Percentiles rank a stretch among this genome's conserved stretches.
phyloP scores from a whole-genome alignment of 176 grass and related monocot species.

The Calamus simplicifolius region DNA sequence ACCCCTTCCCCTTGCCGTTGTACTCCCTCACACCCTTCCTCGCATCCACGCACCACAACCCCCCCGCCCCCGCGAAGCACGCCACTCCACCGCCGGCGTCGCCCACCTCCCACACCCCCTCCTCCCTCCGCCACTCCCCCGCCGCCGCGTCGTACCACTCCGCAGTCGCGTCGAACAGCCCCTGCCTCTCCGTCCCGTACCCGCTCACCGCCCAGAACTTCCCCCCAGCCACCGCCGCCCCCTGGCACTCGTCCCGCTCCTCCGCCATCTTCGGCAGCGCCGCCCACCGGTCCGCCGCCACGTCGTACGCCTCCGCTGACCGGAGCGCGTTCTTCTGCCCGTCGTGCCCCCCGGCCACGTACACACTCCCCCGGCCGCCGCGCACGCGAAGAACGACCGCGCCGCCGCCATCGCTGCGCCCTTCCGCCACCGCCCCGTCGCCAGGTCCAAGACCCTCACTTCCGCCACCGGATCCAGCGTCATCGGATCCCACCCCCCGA shows the following conservation, averaged over 20 bases:
- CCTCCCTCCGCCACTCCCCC: conserved; percentile 20
- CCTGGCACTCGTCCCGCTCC: conserved; percentile 61
- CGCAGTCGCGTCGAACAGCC: conserved; percentile 31
- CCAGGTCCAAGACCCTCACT: conserved; percentile 28
- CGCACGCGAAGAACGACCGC: conserved; percentile 53
- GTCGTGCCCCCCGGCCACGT: conserved; percentile 51
- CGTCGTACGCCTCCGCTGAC: conserved; percentile 35
- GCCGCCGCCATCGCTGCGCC: conserved; percentile 21
- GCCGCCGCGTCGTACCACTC: conserved; percentile 26
- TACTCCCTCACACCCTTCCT: conserved; percentile 34
- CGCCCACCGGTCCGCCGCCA: conserved; percentile 29
- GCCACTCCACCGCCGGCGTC: conserved; percentile 5
- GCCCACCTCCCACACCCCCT: conserved; percentile 23
- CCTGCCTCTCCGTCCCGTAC: conserved; percentile 44
- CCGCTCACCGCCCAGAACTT: conserved; percentile 38
- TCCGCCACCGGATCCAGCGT: conserved; percentile 25
- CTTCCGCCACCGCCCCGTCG: conserved; percentile 31
- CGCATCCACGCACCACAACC: conserved; percentile 37
- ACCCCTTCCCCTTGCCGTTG: conserved; percentile 21
- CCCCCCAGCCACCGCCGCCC: conserved; percentile 5
- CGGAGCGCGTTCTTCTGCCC: conserved; percentile 50
- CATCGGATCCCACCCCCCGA: conserved; percentile 45
- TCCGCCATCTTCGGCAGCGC: conserved; percentile 43
- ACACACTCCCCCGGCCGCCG: conserved; percentile 6
- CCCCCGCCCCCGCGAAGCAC: conserved; percentile 21